Evolutionary conservation across 768 basidiomycete genomes (phyloP), one percentile per base, ranked within the genome.

Genomic region (Lactarius quietus): DNA sequence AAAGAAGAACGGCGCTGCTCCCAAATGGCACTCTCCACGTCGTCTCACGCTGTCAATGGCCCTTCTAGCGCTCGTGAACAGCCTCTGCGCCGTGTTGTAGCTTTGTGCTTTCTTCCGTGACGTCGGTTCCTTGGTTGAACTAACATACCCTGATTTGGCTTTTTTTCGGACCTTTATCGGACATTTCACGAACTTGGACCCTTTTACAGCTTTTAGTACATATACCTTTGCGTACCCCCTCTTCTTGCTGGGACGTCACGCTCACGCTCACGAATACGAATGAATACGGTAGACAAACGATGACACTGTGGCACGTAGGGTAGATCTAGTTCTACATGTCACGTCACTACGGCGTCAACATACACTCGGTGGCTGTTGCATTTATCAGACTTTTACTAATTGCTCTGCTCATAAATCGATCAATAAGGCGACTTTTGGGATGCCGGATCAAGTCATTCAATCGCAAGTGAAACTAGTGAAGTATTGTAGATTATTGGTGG

Each of bases 61-160:
- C 35, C 0, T 23, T n/a, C 20, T 62, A 51, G 61, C 48, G 26
- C 31, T 66, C 3, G 36, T 10, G 20, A 55, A 43, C 3, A 43
- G 29, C 17, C 9, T 57, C 17, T 65, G 35, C 43, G 48, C 23
- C 23, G 60, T 61, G 12, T 20, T 57, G 20, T 65, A 65, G 56
- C 4, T 10, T 38, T 39, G 23, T 3, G 29, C 17, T n/a, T 6
- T 26, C 6, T 8, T 20, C 43, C 15, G 51, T 58, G 41, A 10
- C 56, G 43, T 39, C n/a, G 29, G 8, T 55, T 55, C 54, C 12
- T 48, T 23, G 14, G 23, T 26, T 23, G n/a, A n/a, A 45, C 43
- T 3, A 48, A 48, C 23, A 23, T 48, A 18, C n/a, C 29, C 54
- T 33, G 54, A 55, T 33, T 23, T 29, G 18, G n/a, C n/a, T 10